Conservation (phyloP, 805 yeast genomes). For the Yamadazyma ubonensis region DNA sequence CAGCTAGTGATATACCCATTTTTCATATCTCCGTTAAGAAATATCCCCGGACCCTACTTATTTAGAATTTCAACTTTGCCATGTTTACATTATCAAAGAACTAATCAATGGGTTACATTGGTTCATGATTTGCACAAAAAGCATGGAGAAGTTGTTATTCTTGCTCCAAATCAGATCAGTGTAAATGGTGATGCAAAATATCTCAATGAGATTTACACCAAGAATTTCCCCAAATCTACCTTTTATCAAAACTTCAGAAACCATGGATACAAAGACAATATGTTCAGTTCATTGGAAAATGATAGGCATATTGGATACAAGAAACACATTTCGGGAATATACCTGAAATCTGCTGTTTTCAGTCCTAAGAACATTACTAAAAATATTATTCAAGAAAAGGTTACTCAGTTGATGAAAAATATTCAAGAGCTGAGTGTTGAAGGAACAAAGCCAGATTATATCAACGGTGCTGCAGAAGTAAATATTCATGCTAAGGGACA, state of each 20-base stretch:
- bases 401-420: constrained; percentile 25
- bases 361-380: constrained; percentile 30
- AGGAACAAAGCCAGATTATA: constrained; percentile 31
- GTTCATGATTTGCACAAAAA: constrained; percentile 51
- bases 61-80: constrained; percentile 45
- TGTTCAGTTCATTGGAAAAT: constrained; percentile 55
- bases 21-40: constrained; percentile 46
- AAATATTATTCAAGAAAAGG: constrained; percentile 25
- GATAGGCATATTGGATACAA: constrained; percentile 44
- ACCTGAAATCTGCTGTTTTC: constrained; percentile 36
- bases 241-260: constrained; percentile 62
- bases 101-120: constrained; percentile 35
- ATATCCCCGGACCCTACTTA: constrained; percentile 58
- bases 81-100: constrained; percentile 43
- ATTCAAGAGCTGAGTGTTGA: constrained; percentile 29
- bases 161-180: constrained; percentile 62
- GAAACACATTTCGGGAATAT: constrained; percentile 30
- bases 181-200: constrained; percentile 50
- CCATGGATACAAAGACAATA: constrained; percentile 52
- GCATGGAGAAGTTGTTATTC: constrained; percentile 62
- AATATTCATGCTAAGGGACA: constrained; percentile 39
- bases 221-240: constrained; percentile 52
- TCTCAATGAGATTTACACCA: constrained; percentile 55
- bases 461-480: constrained; percentile 30
- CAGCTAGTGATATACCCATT: constrained; percentile 45